phyloP scores from a whole-genome alignment of 1,139 yeast species.

The Hansenula lynferdii region DNA sequence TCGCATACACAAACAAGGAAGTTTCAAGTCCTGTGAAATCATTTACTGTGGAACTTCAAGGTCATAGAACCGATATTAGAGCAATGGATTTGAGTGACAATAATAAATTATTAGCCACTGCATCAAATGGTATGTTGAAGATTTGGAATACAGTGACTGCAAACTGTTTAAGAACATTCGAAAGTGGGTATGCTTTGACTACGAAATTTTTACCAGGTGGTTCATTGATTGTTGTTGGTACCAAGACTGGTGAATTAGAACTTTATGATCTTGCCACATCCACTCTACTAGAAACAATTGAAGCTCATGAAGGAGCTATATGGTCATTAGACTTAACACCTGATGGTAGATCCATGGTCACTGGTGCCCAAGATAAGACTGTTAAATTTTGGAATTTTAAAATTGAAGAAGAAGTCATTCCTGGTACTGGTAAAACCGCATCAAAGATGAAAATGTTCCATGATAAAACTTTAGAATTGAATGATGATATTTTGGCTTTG shows the following conservation, averaged over 20 bases:
- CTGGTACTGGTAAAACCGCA: constrained; percentile 57
- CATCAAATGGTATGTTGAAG: constrained; percentile 84
- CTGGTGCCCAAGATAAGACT: constrained; percentile 92
- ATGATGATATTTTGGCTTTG: constrained; percentile 80
- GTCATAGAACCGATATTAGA: constrained; percentile 88
- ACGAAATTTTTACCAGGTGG: constrained; percentile 91
- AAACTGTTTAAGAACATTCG: constrained; percentile 80
- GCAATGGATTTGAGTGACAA: constrained; percentile 80
- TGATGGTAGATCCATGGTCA: constrained; percentile 79
- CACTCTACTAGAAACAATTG: constrained; percentile 60
- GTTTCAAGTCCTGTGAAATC: constrained; percentile 44
- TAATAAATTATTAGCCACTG: constrained; percentile 76
- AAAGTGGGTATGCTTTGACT: constrained; percentile 83
- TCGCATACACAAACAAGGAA: constrained; percentile 45
- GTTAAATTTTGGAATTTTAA: constrained; percentile 88
- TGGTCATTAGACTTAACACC: constrained; percentile 89
- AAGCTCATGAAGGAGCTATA: constrained; percentile 82
- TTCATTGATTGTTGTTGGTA: constrained; percentile 80
- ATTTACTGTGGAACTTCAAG: constrained; percentile 65
- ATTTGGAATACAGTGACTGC: constrained; percentile 79
- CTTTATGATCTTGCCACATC: constrained; percentile 86
- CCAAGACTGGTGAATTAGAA: constrained; percentile 81
- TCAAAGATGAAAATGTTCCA: constrained; percentile 61
- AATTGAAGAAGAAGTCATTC: constrained; percentile 59
- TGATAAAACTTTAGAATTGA: constrained; percentile 74